Evolutionary conservation across 805 yeast genomes (phyloP), one percentile per base, ranked within the genome.

Genomic region (Debaryomyces hansenii): DNA sequence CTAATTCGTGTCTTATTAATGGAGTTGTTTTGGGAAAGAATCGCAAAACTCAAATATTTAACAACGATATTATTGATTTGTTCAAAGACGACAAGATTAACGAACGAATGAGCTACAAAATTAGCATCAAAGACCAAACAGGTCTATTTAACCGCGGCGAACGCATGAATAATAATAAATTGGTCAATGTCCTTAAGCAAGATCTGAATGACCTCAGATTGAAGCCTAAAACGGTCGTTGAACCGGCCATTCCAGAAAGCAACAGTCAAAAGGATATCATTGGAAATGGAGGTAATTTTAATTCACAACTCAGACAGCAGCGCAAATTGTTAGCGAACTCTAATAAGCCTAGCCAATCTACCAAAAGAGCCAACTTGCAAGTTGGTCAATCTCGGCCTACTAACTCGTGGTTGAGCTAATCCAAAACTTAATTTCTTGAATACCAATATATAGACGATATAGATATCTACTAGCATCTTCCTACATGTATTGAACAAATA

Each of bases 1-100:
- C 95, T 0, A 91, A 90, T 63, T 85, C 88, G 2, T 87, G 96
- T 59, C 80, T 72, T 55, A 77, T 91, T 6, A 87, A 90, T 56
- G 78, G 78, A 6, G 63, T 67, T 6, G 74, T 74, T 41, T 60
- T 88, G 39, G 85, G 85, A 0, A 80, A 81, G 49, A 85, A 85
- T 2, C 73, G 78, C 28, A 88, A 87, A 55, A 76, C 74, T 0
- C 74, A 80, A 44, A 57, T 91, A 0, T 80, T 72, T 55, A 73
- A 85, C 50, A 85, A 85, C 0, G 96, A 90, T 61, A 71, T 67
- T 28, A 63, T 90, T 4, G 81, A 81, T 55, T 67, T 90, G 15
- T 84, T 90, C 53, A 74, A 77, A 45, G 96, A 89, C 60, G 75
- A 66, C 20, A 68, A 70, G 5, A 69, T 79, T 14, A 65, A 72